Evolutionary conservation across 2,329 filamentous ascomycete species (phyloP).

Genomic region (Fusarium floridanum): DNA sequence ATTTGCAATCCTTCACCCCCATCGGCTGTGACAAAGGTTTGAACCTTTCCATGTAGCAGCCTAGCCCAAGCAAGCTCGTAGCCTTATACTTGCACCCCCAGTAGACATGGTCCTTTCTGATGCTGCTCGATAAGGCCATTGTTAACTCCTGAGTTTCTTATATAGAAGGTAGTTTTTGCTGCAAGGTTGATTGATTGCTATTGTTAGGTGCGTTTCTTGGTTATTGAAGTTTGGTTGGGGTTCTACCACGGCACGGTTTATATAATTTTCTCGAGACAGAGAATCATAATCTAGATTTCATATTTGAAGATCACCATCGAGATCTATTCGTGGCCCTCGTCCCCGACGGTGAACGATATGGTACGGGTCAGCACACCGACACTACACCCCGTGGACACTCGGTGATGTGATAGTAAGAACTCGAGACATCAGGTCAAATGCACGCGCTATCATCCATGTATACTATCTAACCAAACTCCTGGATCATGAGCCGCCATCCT

Average conservation of each 20-base stretch:
- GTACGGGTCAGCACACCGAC: neutral
- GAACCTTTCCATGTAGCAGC: neutral
- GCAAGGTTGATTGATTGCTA: neutral
- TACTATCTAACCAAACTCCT: neutral
- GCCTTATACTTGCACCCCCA: neutral
- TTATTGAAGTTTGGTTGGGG: neutral
- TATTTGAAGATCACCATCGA: neutral
- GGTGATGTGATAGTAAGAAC: neutral
- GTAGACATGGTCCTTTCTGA: neutral
- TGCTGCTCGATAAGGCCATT: neutral
- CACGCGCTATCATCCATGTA: neutral
- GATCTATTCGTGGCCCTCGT: neutral
- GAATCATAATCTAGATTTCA: neutral
- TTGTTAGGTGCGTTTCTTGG: neutral
- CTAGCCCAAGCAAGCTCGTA: neutral
- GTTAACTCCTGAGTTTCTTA: neutral
- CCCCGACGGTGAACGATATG: neutral
- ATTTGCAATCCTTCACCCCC: no score
- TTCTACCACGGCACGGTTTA: neutral
- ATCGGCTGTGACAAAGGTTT: no score
- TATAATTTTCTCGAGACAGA: neutral
- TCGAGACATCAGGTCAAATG: neutral
- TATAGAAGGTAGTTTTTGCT: neutral
- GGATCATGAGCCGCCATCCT: neutral
- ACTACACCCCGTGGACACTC: neutral